Evolutionary conservation across 768 basidiomycete species (phyloP), one percentile per base, ranked within the genome.

Genomic region (Boletus bicolor): DNA sequence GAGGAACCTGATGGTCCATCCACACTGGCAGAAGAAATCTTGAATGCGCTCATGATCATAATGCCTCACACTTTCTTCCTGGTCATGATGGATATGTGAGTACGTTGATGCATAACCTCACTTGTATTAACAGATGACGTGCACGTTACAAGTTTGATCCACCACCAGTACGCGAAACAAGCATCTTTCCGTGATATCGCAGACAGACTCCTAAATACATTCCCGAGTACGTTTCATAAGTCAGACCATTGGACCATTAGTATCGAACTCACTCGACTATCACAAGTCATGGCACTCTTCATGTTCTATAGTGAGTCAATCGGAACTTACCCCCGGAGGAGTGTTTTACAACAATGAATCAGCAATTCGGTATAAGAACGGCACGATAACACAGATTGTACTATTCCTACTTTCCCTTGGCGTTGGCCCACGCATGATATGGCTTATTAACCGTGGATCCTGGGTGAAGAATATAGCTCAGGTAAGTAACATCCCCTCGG

Each of bases 81-180:
- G 38, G 64, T 92, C 15, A 73, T 91, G 75, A 91, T 93, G 89
- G 86, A 91, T 66, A 88, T 93, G 91, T 93, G 67, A 64, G 89
- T 74, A 19, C 54, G 10, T 44, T 15, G 17, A 34, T 35, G 41
- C 49, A 36, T 53, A 47, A 36, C 52, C 42, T 12, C 49, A 30
- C 19, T 36, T 32, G 43, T 15, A 26, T 43, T 56, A 47, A 54
- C 49, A 9, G 24, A 43, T 17, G 41, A 32, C 46, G 32, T 49
- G 51, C 19, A 51, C 49, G 19, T 44, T 19, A 32, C 51, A 62
- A 93, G 91, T 54, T 74, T 93, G 43, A 81, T 91, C 44, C 89
- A 89, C 64, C 82, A 82, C 48, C 91, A 93, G 69, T 93, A 93
- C 57, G 84, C 82, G 38, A 79, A 83, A 67, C 70, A 76, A n/a